phyloP scores from a whole-genome alignment of 1,284 basidiomycete genomes.

The Trametes polyzona region DNA sequence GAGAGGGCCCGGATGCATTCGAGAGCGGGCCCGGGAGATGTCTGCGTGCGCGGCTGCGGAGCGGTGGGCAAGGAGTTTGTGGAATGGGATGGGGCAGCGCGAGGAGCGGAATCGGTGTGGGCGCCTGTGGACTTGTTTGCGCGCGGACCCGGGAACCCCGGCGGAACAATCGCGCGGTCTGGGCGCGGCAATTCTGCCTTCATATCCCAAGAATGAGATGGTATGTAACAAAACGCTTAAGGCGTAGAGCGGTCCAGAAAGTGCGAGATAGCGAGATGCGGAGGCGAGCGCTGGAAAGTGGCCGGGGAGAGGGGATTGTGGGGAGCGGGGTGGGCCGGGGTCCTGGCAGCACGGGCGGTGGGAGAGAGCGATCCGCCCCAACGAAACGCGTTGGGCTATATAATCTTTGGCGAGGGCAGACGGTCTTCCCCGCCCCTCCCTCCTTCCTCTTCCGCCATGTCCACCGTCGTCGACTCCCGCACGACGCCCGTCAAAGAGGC shows the following conservation, averaged over 20 bases:
- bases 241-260: not conserved
- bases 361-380: constrained; percentile 26
- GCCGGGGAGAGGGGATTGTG: not conserved
- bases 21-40: constrained; percentile 16
- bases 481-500: constrained; percentile 32
- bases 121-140: constrained; percentile 10
- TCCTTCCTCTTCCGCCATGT: constrained; percentile 29
- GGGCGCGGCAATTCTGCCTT: not conserved
- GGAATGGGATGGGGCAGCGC: constrained; percentile 2
- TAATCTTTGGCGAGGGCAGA: constrained; percentile 20
- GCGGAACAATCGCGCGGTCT: not conserved
- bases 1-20: constrained; percentile 13
- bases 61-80: not conserved
- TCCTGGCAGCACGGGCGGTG: constrained; percentile 14
- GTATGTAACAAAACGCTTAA: too few species aligned
- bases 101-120: not conserved
- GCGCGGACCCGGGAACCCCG: constrained; percentile 16
- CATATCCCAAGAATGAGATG: too few species aligned
- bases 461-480: constrained; percentile 33
- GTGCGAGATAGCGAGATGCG: not conserved
- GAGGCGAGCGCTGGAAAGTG: not conserved
- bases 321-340: constrained; percentile 23
- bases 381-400: constrained; percentile 29
- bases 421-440: constrained; percentile 18
- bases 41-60: not conserved